Evolutionary conservation across 2,329 filamentous ascomycete genomes (phyloP).

Genomic region (Endoconidiophora polonica): DNA sequence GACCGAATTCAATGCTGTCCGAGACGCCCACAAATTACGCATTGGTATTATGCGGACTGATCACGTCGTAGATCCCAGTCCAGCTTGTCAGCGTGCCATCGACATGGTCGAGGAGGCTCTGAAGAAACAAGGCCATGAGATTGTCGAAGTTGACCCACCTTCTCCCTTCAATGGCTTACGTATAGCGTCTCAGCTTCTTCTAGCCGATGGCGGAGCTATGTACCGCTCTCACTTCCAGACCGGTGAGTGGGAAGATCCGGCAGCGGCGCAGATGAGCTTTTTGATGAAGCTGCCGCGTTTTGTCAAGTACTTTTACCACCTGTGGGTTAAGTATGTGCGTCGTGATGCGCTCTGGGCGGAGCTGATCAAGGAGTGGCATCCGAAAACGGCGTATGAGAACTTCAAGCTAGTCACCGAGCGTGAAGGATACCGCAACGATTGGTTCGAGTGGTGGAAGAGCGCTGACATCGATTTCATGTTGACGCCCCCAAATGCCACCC

Average conservation of each 20-base stretch:
- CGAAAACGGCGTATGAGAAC: conserved; percentile 59
- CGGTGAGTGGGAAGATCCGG: conserved; percentile 65
- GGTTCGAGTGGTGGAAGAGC: conserved; percentile 74
- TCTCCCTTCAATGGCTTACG: conserved; percentile 58
- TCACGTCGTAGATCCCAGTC: conserved; percentile 69
- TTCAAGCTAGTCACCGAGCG: conserved; percentile 66
- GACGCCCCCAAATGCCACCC: conserved; percentile 75
- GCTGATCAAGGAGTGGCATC: conserved; percentile 54
- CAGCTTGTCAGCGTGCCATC: conserved; percentile 65
- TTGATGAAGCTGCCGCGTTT: conserved; percentile 58
- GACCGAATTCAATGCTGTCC: conserved; percentile 40
- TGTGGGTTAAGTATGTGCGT: conserved; percentile 74
- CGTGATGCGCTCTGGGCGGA: conserved; percentile 64
- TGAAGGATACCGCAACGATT: conserved; percentile 59
- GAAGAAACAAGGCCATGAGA: conserved; percentile 54
- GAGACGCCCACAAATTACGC: conserved; percentile 44
- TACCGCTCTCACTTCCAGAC: conserved; percentile 61
- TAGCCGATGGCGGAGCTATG: conserved; percentile 66
- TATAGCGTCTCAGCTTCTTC: conserved; percentile 65
- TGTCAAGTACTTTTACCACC: conserved; percentile 71
- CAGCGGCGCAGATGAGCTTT: conserved; percentile 56
- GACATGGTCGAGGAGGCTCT: conserved; percentile 55
- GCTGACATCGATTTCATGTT: conserved; percentile 62
- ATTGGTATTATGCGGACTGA: conserved; percentile 68
- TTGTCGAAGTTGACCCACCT: conserved; percentile 47